Base-by-base conservation (phyloP, 257 asterid species). In the Nicotiana undulata region DNA sequence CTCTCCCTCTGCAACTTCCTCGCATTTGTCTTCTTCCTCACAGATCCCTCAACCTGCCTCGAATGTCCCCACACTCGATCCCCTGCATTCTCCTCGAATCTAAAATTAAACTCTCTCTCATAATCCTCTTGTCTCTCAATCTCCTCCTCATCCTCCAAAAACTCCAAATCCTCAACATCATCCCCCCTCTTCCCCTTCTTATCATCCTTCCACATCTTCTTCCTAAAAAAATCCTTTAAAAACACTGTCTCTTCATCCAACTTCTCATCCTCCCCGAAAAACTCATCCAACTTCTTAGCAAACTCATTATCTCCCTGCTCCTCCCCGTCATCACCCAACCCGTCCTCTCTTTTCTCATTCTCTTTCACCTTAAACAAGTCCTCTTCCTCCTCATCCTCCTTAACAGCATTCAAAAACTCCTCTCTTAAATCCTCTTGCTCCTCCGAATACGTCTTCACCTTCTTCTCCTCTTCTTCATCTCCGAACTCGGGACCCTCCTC, bases 1-100 rank as follows among this genome's bases (percentile, higher is more conserved):
- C 98, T 93, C 85, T 91, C 95, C 84, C 97, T 90, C 87, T 94
- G 97, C 40, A 24, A 83, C 85, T 94, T 91, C 86, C 97, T 90
- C 3, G 90, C 83, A 15, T 89, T 89, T 4, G 88, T 85, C 83
- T 86, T 90, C 88, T 92, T 94, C 90, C 97, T 94, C 55, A 94
- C 98, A 0, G 98, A 94, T 29, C 97, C 98, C 79, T 91, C 97
- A 77, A 94, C 93, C 64, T 77, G 85, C 80, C 97, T 70, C 0
- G 97, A 85, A 85, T 92, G 91, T 16, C 97, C 95, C 90, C 85
- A 76, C 72, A 94, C 92, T 77, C 98, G 80, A 86, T 92, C 97
- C 40, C 95, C 93, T 0, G 91, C 90, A 88, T 91, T 89, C 89
- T 92, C 97, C 90, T 94, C 97, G 52, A 77, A 90, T 86, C 98